A percentile compares a stretch with the other conserved stretches of the same genome.
These are phyloP conservation scores for Calcarisporium arbuscula DNA, from an alignment of 2,329 filamentous ascomycete genomes.

Conservation along the genomic window DNA sequence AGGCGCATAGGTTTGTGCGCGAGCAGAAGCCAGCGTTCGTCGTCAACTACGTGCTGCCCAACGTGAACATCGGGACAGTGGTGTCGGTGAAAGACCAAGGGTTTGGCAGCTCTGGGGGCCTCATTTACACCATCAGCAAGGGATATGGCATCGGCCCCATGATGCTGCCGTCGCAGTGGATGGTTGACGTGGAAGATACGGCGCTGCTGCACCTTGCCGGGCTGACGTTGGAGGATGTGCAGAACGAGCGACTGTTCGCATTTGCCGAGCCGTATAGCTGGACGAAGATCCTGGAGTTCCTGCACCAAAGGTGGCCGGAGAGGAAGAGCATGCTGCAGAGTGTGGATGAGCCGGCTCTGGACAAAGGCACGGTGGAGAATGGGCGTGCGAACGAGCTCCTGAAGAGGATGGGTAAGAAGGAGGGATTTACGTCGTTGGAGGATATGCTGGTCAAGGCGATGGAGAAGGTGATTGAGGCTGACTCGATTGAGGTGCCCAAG, in stretches of 20 bases:
- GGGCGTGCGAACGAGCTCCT: slow-evolving; percentile 14
- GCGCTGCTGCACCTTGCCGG: slow-evolving; percentile 48
- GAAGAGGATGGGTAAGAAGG: slow-evolving; percentile 8
- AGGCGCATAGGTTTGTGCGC: slow-evolving; percentile 28
- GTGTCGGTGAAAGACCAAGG: slow-evolving; percentile 14
- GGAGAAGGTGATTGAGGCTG: no score
- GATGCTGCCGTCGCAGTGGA: slow-evolving; percentile 33
- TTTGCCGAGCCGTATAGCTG: slow-evolving; percentile 41
- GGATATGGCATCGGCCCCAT: no score
- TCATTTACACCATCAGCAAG: no score
- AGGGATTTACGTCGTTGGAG: no score
- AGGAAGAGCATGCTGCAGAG: slow-evolving; percentile 11
- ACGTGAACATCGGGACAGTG: slow-evolving; percentile 18
- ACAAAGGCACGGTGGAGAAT: slow-evolving; percentile 6
- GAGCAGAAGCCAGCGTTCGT: no score
- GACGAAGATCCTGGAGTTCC: slow-evolving; percentile 30
- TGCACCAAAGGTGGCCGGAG: slow-evolving; percentile 16
- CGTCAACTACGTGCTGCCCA: slow-evolving; percentile 25
- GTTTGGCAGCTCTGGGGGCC: no score
- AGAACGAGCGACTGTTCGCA: slow-evolving; percentile 46
- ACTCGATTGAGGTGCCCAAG: no score
- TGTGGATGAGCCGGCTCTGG: slow-evolving; percentile 1
- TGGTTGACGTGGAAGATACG: slow-evolving; percentile 40
- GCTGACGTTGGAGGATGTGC: slow-evolving; percentile 36
- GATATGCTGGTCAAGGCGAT: no score